Evolutionary conservation across 345 rosid genomes (phyloP).

Genomic region (Eucalyptus albens): DNA sequence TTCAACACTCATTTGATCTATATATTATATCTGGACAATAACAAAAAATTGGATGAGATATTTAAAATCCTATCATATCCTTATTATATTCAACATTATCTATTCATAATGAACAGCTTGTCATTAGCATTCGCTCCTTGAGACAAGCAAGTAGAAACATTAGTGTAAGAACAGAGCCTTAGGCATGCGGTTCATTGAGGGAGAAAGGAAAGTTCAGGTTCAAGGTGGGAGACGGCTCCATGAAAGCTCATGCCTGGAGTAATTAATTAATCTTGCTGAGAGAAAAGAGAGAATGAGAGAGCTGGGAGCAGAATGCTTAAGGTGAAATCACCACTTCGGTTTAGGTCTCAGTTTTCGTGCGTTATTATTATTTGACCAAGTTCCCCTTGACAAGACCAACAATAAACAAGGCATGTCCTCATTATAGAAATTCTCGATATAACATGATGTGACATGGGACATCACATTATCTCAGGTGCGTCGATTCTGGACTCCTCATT

Average conservation of each 20-base stretch:
- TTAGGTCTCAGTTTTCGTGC: background rate
- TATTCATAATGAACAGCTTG: no score
- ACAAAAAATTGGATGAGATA: no score
- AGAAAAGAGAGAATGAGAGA: background rate
- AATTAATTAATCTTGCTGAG: background rate
- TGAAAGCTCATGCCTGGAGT: background rate
- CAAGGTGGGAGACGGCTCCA: background rate
- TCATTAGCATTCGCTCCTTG: background rate
- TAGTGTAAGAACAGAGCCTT: background rate
- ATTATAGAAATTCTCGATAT: background rate
- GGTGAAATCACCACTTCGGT: background rate
- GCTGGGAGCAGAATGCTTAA: background rate
- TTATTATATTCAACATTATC: no score
- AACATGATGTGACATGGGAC: background rate
- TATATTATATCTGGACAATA: no score
- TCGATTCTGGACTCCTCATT: fast-evolving
- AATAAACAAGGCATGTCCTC: background rate
- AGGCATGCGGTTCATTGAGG: background rate
- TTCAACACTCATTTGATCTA: no score
- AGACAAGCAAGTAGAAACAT: background rate
- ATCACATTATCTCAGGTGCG: fast-evolving
- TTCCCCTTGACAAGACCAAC: background rate
- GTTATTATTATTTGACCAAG: background rate
- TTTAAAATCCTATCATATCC: no score
- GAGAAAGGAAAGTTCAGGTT: background rate